Conservation (phyloP, 129 eudicot species). For the Flaveria robusta region DNA sequence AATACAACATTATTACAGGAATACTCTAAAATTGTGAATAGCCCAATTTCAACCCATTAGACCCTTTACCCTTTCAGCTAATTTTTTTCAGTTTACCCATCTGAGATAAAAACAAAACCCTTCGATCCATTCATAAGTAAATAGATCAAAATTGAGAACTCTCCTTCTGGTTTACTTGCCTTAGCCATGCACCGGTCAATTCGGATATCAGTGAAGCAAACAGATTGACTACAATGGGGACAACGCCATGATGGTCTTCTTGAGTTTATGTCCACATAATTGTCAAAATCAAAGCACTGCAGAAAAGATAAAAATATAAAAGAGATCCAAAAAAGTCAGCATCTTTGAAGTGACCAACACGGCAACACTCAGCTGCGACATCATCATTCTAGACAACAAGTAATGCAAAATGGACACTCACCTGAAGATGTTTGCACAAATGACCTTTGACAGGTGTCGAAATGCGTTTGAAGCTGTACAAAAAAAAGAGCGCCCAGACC, state of each 20-base stretch:
- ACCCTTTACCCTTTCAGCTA: not conserved
- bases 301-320: not conserved
- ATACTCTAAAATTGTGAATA: not conserved
- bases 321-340: not conserved
- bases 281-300: slow-evolving; percentile 83
- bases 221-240: slow-evolving; percentile 78
- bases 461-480: slow-evolving; percentile 64
- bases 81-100: not conserved
- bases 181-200: slow-evolving; percentile 69
- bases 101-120: not conserved
- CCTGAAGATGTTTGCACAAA: slow-evolving; percentile 82
- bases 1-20: not conserved
- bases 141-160: not conserved
- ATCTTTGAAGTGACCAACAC: not conserved
- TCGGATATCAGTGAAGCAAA: slow-evolving; percentile 71
- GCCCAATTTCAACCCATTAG: not conserved
- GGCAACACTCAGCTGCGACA: not conserved
- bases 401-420: slow-evolving; percentile 22
- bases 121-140: not conserved
- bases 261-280: slow-evolving; percentile 76
- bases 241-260: slow-evolving; percentile 93
- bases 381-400: not conserved
- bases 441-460: slow-evolving; percentile 79
- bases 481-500: slow-evolving; percentile 24
- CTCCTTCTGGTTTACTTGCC: slow-evolving; percentile 52